Conservation (phyloP, 106 monocot genomes). For the Alisma plantagoaquatica region DNA sequence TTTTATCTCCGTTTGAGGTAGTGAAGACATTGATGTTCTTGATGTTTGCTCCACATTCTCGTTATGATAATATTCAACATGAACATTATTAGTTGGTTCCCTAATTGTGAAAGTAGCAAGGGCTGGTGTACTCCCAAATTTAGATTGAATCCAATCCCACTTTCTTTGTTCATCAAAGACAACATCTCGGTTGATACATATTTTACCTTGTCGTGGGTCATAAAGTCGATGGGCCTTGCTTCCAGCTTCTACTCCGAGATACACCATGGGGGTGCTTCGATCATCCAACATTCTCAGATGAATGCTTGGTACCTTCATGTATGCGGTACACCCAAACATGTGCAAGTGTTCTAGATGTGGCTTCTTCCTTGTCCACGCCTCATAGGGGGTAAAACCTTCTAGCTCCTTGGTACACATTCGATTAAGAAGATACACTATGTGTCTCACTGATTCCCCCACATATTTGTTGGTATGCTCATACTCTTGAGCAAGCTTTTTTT, state of each 20-base stretch:
- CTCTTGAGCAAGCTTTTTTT: background rate
- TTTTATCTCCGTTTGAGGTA: no score
- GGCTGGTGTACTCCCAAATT: no score
- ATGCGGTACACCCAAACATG: background rate
- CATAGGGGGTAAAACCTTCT: background rate
- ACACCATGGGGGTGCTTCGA: background rate
- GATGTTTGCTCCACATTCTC: no score
- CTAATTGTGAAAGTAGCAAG: no score
- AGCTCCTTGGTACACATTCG: background rate
- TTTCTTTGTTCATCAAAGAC: no score
- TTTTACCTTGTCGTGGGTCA: background rate
- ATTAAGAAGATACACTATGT: background rate
- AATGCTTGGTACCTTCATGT: background rate
- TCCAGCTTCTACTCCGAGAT: background rate
- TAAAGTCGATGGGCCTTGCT: background rate
- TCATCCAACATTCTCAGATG: background rate
- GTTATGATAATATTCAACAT: no score
- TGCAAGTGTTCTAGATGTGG: background rate
- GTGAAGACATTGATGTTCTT: no score
- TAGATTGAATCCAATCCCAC: no score
- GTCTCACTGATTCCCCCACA: background rate
- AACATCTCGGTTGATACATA: no score
- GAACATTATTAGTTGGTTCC: no score
- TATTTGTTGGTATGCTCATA: background rate
- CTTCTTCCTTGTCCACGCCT: background rate